Percentiles rank a stretch among this genome's conserved stretches.
These are phyloP conservation scores for Umbelopsis sp. DNA, from an alignment of 192 early-diverging fungal species.

Conservation along the genomic window DNA sequence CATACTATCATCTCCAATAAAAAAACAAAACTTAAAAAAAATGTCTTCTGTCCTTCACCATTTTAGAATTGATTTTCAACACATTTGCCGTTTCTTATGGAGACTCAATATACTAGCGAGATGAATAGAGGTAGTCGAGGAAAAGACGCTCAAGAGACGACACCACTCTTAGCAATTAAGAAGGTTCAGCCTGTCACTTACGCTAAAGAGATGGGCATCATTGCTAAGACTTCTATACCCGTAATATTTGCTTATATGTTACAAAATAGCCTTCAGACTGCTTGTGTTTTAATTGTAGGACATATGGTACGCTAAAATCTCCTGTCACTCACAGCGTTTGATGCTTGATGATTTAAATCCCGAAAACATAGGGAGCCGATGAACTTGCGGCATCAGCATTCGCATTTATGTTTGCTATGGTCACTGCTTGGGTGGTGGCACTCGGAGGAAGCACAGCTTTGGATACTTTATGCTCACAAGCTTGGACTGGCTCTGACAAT, in stretches of 20 bases:
- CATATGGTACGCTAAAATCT: slow-evolving; percentile 26
- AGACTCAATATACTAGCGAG: not conserved
- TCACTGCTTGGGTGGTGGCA: slow-evolving; percentile 66
- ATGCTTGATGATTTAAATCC: not conserved
- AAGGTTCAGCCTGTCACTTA: not conserved
- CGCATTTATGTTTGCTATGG: slow-evolving; percentile 72
- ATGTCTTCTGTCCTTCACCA: too few species aligned
- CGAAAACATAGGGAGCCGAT: slow-evolving; percentile 37
- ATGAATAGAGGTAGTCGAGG: too few species aligned
- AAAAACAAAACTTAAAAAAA: too few species aligned
- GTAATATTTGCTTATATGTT: slow-evolving; percentile 35
- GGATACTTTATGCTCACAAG: slow-evolving; percentile 77
- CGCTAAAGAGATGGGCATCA: not conserved
- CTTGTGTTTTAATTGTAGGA: slow-evolving; percentile 36
- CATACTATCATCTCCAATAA: too few species aligned
- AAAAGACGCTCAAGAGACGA: not conserved
- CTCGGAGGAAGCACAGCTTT: slow-evolving; percentile 62
- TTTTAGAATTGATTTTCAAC: too few species aligned
- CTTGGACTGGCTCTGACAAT: slow-evolving; percentile 69
- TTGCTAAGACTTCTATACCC: slow-evolving; percentile 19
- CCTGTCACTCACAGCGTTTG: too few species aligned
- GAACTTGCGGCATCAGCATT: slow-evolving; percentile 73
- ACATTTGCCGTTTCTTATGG: not conserved
- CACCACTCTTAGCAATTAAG: slow-evolving; percentile 1
- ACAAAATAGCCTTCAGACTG: slow-evolving; percentile 38